phyloP scores from a whole-genome alignment of 139 green algal genomes.

The Ettlia oleoabundans region DNA sequence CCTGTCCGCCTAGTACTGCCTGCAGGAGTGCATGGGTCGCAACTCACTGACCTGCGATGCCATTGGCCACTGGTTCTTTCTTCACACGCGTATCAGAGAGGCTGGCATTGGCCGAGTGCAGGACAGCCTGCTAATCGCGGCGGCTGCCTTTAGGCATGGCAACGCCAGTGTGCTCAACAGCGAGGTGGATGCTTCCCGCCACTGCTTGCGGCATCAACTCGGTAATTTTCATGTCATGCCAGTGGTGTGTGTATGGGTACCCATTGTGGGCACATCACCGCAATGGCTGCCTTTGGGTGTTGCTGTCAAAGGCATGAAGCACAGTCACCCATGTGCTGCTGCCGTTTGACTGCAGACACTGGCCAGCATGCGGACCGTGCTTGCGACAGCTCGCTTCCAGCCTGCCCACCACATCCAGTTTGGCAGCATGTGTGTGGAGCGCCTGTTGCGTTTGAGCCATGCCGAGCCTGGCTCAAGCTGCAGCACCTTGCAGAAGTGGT shows the following conservation, averaged over 20 bases:
- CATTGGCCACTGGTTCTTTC: neutral
- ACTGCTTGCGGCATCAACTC: neutral
- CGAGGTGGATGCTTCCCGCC: neutral
- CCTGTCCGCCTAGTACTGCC: too few species aligned
- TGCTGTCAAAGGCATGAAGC: too few species aligned
- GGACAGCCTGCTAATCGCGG: neutral
- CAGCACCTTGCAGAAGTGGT: constrained; percentile 7
- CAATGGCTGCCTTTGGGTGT: too few species aligned
- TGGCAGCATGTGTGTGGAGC: neutral
- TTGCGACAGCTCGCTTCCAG: neutral
- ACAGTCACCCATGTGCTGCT: neutral
- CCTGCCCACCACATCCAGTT: neutral
- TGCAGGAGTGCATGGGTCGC: too few species aligned
- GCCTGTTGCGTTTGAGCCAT: constrained; percentile 10
- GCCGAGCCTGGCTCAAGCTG: neutral
- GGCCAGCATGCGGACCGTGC: neutral
- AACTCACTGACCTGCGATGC: too few species aligned
- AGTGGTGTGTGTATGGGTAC: too few species aligned
- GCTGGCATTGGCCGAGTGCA: neutral
- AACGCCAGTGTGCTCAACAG: neutral
- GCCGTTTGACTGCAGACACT: neutral
- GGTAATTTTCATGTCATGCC: too few species aligned
- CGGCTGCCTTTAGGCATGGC: neutral
- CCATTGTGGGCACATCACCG: too few species aligned
- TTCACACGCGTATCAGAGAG: neutral